Evolutionary conservation across 495 filamentous ascomycete genomes (phyloP), one percentile per base, ranked within the genome.

Genomic region (Penicillium chermesinum): DNA sequence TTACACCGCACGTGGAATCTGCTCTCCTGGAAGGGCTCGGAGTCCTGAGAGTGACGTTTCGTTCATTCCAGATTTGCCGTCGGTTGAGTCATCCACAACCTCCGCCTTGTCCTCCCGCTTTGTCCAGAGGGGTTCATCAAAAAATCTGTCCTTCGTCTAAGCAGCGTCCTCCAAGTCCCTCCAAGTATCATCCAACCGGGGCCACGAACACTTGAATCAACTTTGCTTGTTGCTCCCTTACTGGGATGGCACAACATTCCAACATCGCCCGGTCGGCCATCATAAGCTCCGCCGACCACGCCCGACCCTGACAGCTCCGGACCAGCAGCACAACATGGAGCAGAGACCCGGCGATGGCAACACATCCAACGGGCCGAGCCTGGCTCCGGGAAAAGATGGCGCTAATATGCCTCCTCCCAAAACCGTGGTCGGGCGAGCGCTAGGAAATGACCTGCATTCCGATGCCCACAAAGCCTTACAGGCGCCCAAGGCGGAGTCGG

Each of bases 241-340:
- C 49, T 52, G 61, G 53, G 58, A 64, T 64, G 61, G 61, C 58
- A 34, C 75, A 78, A 50, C 75, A 79, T 59, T 76, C 74, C 17
- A 61, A 53, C 17, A 78, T 84, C 49, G 82, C 82, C 25, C 81
- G 78, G 62, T 73, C 78, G 46, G 79, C 79, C 39, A 79, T 85
- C 59, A 77, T 81, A 72, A 76, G n/a, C n/a, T n/a, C n/a, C 64
- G 46, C 59, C 61, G 57, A 61, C 66, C 41, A 53, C 54, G 7
- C 50, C 70, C 57, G 71, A 67, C 32, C 36, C 49, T 53, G 49
- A n/a, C 48, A 49, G 27, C 32, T 17, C 37, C 22, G 52, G 51
- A 42, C 8, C 53, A 63, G 39, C 57, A 58, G 43, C 55, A 42
- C 35, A 58, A 52, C 52, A 56, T 48, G 40, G 53, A 53, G 33